Evolutionary conservation across 2,329 filamentous ascomycete species (phyloP).

Genomic region (Parascedosporium putredinis): DNA sequence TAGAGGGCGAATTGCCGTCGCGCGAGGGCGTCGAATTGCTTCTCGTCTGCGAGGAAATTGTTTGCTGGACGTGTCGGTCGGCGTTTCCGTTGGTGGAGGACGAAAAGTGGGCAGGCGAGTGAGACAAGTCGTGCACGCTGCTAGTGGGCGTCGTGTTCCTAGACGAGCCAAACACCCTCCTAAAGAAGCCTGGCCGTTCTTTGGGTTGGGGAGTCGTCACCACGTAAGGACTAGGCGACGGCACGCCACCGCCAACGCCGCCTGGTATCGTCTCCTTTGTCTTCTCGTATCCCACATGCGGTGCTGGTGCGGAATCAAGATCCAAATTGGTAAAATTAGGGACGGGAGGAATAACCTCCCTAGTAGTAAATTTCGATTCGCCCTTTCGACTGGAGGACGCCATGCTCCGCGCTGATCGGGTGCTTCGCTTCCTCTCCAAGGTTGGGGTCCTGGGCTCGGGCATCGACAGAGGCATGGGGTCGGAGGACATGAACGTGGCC

Average conservation of each 20-base stretch:
- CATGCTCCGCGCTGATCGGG: slow-evolving; percentile 44
- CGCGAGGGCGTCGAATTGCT: slow-evolving; percentile 35
- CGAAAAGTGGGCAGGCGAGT: slow-evolving; percentile 19
- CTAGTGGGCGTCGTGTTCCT: slow-evolving; percentile 30
- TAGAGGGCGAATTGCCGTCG: slow-evolving; percentile 21
- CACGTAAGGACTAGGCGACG: slow-evolving; percentile 36
- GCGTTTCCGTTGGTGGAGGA: slow-evolving; percentile 26
- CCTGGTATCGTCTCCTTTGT: slow-evolving; percentile 40
- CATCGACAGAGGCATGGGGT: slow-evolving; percentile 10
- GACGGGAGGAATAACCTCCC: slow-evolving; percentile 4
- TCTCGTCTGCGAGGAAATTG: slow-evolving; percentile 9
- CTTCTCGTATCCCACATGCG: slow-evolving; percentile 49
- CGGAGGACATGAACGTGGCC: slow-evolving; percentile 15
- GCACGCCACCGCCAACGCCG: slow-evolving; percentile 29
- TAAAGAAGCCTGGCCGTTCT: slow-evolving; percentile 80
- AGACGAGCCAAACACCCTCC: slow-evolving; percentile 74
- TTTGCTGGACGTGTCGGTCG: slow-evolving; percentile 17
- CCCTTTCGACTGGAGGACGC: slow-evolving; percentile 15
- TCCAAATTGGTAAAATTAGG: slow-evolving; percentile 18
- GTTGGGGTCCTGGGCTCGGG: slow-evolving; percentile 17
- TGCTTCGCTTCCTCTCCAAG: slow-evolving; percentile 46
- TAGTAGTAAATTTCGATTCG: slow-evolving; percentile 4
- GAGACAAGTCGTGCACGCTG: slow-evolving; percentile 8
- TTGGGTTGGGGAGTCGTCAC: slow-evolving; percentile 40
- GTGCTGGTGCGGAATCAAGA: slow-evolving; percentile 45